phyloP scores from a whole-genome alignment of 805 yeast species.

The Wickerhamomyces pijperi region DNA sequence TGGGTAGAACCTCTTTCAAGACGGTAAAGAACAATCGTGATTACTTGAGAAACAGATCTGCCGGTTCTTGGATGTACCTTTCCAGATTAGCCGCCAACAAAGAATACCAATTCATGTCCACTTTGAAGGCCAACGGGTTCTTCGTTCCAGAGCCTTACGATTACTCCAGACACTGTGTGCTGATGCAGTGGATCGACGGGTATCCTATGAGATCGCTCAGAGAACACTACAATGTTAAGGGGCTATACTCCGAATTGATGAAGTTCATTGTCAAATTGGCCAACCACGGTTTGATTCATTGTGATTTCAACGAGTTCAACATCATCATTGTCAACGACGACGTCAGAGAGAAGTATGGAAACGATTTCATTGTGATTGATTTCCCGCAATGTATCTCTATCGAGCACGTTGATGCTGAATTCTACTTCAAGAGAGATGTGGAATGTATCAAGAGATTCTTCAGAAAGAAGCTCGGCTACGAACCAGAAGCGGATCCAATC shows the following conservation, averaged over 20 bases:
- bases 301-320: slow-evolving; percentile 96
- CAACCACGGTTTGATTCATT: slow-evolving; percentile 84
- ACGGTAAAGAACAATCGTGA: slow-evolving; percentile 92
- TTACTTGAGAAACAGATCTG: slow-evolving; percentile 60
- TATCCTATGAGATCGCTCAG: slow-evolving; percentile 77
- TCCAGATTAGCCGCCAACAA: slow-evolving; percentile 86
- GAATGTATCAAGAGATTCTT: slow-evolving; percentile 82
- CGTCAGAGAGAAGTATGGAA: slow-evolving; percentile 35
- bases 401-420: slow-evolving; percentile 81
- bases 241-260: slow-evolving; percentile 80
- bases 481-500: slow-evolving; percentile 53
- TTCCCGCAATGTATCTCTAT: slow-evolving; percentile 97
- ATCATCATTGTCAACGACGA: slow-evolving; percentile 69
- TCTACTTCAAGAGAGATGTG: slow-evolving; percentile 85
- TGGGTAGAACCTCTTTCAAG: slow-evolving; percentile 89
- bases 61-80: slow-evolving; percentile 86
- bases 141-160: slow-evolving; percentile 84
- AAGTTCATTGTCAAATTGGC: slow-evolving; percentile 73
- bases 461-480: slow-evolving; percentile 62
- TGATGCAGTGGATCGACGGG: slow-evolving; percentile 90
- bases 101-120: slow-evolving; percentile 81
- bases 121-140: slow-evolving; percentile 65
- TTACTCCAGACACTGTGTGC: slow-evolving; percentile 79
- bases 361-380: slow-evolving; percentile 85
- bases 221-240: slow-evolving; percentile 56